phyloP scores from a whole-genome alignment of 192 early-diverging fungal genomes.

The Tieghemiomyces parasiticus region DNA sequence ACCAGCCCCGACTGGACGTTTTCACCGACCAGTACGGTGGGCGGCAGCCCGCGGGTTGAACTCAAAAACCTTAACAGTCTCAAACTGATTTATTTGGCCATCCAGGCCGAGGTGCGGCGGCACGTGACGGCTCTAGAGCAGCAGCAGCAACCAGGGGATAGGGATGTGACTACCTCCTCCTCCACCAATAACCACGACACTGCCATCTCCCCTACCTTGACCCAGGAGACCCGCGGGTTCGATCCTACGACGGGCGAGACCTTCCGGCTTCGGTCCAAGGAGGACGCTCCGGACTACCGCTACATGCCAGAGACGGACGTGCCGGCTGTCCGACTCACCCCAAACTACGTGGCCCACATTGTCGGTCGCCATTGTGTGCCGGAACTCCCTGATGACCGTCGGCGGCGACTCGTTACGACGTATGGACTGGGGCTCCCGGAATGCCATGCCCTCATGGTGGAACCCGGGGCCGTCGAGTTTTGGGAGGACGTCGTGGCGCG shows the following conservation, averaged over 20 bases:
- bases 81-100: conserved; percentile 45
- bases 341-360: conserved; percentile 30
- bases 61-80: conserved; percentile 72
- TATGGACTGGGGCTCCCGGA: conserved; percentile 43
- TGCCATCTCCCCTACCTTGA: conserved; percentile 16
- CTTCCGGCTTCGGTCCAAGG: conserved; percentile 59
- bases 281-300: conserved; percentile 73
- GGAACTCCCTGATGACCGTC: conserved; percentile 52
- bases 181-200: too few relatives aligned
- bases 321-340: conserved; percentile 16
- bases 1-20: neutral
- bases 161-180: too few relatives aligned
- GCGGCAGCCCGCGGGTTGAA: conserved; percentile 33
- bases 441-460: conserved; percentile 47
- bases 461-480: conserved; percentile 54
- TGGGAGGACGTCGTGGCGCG: conserved; percentile 46
- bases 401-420: conserved; percentile 35
- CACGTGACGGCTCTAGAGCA: conserved; percentile 45
- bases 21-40: neutral
- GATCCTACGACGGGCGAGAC: conserved; percentile 47
- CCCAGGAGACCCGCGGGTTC: conserved; percentile 70
- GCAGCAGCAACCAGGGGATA: conserved; percentile 23
- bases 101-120: conserved; percentile 66
- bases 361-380: conserved; percentile 36
- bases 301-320: conserved; percentile 70